A percentile compares a stretch with the other conserved stretches of the same genome.
Conservation (phyloP, 2,329 filamentous ascomycete species). For the Alternaria hordeiaustralica region DNA sequence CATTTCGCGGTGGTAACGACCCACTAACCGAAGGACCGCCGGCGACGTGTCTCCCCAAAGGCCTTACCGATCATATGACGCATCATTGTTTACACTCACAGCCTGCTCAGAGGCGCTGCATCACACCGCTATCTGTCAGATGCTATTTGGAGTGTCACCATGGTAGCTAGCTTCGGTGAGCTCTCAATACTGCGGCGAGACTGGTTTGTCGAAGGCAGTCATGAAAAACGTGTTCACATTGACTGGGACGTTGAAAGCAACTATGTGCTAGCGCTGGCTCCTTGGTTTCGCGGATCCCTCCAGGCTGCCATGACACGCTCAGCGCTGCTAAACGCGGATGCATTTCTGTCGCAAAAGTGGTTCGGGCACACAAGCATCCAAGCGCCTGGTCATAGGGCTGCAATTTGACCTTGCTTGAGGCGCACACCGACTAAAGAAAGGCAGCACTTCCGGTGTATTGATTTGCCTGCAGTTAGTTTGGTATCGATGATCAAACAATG, state of each 20-base stretch:
- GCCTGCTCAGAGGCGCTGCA: conserved; percentile 3
- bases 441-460: conserved; percentile 1
- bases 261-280: neutral
- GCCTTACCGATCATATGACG: conserved; percentile 14
- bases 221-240: neutral
- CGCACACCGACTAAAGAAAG: conserved; percentile 15
- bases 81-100: conserved; percentile 11
- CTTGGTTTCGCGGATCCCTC: neutral
- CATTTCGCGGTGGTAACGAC: conserved; percentile 11
- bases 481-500: conserved; percentile 17
- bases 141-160: conserved; percentile 13
- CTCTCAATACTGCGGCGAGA: neutral
- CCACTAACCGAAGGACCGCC: conserved; percentile 20
- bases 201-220: neutral
- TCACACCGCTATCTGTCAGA: conserved; percentile 20
- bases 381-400: conserved; percentile 19
- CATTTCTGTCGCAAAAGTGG: conserved; percentile 6
- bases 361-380: conserved; percentile 14
- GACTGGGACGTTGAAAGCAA: neutral
- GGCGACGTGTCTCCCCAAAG: conserved; percentile 24
- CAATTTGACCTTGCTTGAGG: conserved; percentile 16
- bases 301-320: neutral
- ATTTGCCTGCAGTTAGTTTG: conserved; percentile 13
- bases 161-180: neutral
- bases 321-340: neutral